A percentile compares a stretch with the other conserved stretches of the same genome.
Conservation (phyloP, 1,284 basidiomycete genomes). For the Tylopilus orsonianus region DNA sequence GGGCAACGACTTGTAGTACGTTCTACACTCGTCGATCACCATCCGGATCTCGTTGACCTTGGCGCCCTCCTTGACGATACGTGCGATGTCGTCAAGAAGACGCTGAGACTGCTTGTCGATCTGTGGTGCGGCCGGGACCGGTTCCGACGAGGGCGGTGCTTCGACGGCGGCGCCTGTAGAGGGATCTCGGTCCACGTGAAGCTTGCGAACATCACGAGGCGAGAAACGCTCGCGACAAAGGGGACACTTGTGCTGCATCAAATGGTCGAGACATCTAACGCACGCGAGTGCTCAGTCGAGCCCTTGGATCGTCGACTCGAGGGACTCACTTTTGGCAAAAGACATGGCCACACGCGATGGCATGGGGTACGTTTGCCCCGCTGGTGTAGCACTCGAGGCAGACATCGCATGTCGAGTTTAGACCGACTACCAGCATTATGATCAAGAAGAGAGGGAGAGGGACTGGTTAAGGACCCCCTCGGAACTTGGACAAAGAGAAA, state of each 20-base stretch:
- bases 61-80: slow-evolving; percentile 39
- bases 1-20: slow-evolving; percentile 38
- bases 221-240: slow-evolving; percentile 36
- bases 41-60: slow-evolving; percentile 35
- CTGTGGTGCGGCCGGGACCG: slow-evolving; percentile 17
- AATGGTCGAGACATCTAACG: slow-evolving; percentile 33
- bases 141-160: slow-evolving; percentile 13
- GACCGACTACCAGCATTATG: slow-evolving; percentile 48
- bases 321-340: slow-evolving; percentile 40
- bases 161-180: slow-evolving; percentile 1
- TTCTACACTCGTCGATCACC: slow-evolving; percentile 38
- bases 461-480: slow-evolving; percentile 37
- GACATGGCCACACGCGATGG: slow-evolving; percentile 46
- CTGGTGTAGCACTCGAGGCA: slow-evolving; percentile 44
- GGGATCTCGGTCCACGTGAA: slow-evolving; percentile 33
- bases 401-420: slow-evolving; percentile 48
- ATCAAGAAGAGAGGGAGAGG: slow-evolving; percentile 21
- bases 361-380: slow-evolving; percentile 38
- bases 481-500: slow-evolving; percentile 1
- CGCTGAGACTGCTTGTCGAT: slow-evolving; percentile 35
- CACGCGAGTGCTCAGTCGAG: background rate
- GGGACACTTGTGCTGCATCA: slow-evolving; percentile 36
- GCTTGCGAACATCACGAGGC: slow-evolving; percentile 31
- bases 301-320: background rate
- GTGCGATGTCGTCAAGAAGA: slow-evolving; percentile 37